phyloP scores from a whole-genome alignment of 2,329 filamentous ascomycete species.

The Fusarium pseudograminearum region DNA sequence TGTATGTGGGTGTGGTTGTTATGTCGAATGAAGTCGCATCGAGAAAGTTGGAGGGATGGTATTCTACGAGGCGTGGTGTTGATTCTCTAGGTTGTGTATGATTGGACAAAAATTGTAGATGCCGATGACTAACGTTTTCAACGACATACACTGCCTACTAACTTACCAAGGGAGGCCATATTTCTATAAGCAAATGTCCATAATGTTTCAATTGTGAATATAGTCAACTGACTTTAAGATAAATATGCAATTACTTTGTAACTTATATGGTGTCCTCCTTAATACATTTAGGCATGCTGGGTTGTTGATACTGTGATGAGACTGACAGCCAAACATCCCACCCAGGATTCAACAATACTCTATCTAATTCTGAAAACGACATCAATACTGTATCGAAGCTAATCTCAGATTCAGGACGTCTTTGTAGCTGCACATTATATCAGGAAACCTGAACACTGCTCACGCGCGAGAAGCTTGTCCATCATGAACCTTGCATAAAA shows the following conservation, averaged over 20 bases:
- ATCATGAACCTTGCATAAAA: background rate
- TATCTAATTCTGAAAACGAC: background rate
- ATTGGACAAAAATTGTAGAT: slow-evolving; percentile 7
- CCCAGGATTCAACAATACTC: background rate
- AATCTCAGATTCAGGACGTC: background rate
- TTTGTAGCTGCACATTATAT: background rate
- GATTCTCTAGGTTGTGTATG: background rate
- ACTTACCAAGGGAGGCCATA: background rate
- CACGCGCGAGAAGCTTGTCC: background rate
- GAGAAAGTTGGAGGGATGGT: background rate
- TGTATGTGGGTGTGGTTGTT: background rate
- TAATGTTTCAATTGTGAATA: background rate
- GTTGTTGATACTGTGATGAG: background rate
- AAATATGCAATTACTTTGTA: background rate
- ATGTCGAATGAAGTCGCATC: background rate
- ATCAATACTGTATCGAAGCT: background rate
- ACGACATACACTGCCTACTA: slow-evolving; percentile 2
- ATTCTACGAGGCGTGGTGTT: background rate
- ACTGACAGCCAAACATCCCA: background rate
- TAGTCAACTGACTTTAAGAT: background rate
- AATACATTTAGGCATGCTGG: background rate
- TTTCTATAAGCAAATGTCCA: background rate
- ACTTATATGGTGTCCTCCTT: background rate
- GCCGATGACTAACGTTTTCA: slow-evolving; percentile 13
- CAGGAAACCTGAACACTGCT: background rate